phyloP scores from a whole-genome alignment of 306 rosid genomes.

The Fragaria ananassa region DNA sequence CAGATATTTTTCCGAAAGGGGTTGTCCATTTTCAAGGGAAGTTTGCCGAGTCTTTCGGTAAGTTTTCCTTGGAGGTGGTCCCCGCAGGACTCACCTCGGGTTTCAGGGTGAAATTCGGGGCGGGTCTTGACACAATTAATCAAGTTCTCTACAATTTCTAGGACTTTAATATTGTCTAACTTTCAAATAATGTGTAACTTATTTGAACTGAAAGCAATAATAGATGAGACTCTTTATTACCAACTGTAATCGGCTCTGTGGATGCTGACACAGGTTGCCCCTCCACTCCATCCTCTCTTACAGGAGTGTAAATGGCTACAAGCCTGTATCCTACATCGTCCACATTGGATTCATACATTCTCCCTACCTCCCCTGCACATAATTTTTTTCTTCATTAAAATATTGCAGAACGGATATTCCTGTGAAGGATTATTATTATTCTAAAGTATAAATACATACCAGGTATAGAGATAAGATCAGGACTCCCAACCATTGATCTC shows the following conservation, averaged over 20 bases:
- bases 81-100: no score
- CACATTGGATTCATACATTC: slow-evolving; percentile 95
- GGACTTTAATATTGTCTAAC: neutral
- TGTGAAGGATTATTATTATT: no score
- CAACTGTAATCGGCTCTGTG: slow-evolving; percentile 91
- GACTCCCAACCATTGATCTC: slow-evolving; percentile 99
- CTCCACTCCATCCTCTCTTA: slow-evolving; percentile 94
- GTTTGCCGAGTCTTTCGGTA: no score
- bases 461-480: slow-evolving; percentile 92
- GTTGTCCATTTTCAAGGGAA: no score
- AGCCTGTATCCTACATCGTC: slow-evolving; percentile 96
- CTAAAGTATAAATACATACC: slow-evolving; percentile 44
- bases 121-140: no score
- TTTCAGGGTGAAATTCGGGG: no score
- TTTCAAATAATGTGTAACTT: neutral
- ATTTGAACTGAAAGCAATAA: neutral
- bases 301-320: slow-evolving; percentile 90
- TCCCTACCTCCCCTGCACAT: slow-evolving; percentile 78
- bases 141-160: neutral
- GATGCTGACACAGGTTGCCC: slow-evolving; percentile 89
- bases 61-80: no score
- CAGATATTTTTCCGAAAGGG: no score
- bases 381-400: slow-evolving; percentile 8
- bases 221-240: slow-evolving; percentile 43
- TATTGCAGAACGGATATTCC: slow-evolving; percentile 14